Conservation (phyloP, 2,329 filamentous ascomycete genomes). For the Xenoacremonium recifei region DNA sequence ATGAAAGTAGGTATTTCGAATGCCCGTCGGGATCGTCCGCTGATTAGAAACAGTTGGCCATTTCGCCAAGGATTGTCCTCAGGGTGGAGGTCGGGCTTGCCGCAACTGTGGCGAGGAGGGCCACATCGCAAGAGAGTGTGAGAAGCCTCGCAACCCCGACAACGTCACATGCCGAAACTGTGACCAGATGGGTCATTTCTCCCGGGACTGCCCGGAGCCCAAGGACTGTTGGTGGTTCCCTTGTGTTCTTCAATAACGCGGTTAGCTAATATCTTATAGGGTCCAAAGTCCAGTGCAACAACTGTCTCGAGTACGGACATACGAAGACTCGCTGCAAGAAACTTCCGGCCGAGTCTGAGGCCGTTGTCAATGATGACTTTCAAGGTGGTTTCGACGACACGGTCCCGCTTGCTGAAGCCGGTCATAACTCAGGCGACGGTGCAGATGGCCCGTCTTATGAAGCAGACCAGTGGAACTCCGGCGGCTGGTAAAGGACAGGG, state of each 20-base stretch:
- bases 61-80: conserved; percentile 62
- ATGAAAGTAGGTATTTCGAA: conserved; percentile 49
- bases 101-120: conserved; percentile 65
- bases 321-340: conserved; percentile 39
- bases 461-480: conserved; percentile 1
- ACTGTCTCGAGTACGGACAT: conserved; percentile 38
- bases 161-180: conserved; percentile 61
- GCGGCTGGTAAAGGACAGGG: conserved; percentile 14
- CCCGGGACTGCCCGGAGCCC: conserved; percentile 62
- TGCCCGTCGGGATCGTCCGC: background rate
- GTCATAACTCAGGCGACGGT: background rate
- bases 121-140: conserved; percentile 53
- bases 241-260: background rate
- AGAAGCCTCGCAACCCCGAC: conserved; percentile 42
- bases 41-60: conserved; percentile 50
- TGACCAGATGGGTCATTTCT: conserved; percentile 57
- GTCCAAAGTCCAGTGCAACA: conserved; percentile 39
- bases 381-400: too few species aligned
- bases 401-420: too few species aligned
- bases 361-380: conserved; percentile 10
- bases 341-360: conserved; percentile 19
- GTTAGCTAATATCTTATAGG: conserved; percentile 27
- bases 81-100: conserved; percentile 54
- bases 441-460: background rate
- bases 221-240: conserved; percentile 32